phyloP scores from a whole-genome alignment of 1,139 yeast genomes.

The Maudiozyma humilis region DNA sequence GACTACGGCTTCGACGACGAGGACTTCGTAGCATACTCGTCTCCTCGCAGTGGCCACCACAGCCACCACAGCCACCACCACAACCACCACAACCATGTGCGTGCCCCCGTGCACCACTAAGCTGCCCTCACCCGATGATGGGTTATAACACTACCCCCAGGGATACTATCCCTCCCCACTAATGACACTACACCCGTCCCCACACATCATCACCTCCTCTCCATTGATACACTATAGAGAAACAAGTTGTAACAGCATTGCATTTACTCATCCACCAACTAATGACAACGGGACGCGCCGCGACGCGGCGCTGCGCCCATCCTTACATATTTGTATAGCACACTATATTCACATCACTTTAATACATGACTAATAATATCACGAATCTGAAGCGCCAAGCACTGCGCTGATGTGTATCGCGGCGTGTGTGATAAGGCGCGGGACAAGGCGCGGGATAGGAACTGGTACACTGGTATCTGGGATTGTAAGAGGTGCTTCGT shows the following conservation, averaged over 20 bases:
- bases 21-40: neutral
- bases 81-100: constrained; percentile 1
- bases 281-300: neutral
- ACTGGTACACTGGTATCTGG: too few relatives aligned
- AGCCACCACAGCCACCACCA: neutral
- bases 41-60: neutral
- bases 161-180: neutral
- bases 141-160: neutral
- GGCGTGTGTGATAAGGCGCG: too few relatives aligned
- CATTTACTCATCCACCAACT: neutral
- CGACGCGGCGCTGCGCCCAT: neutral
- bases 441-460: too few relatives aligned
- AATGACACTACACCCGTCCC: neutral
- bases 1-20: neutral
- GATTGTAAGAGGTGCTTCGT: too few relatives aligned
- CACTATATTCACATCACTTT: neutral
- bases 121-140: neutral
- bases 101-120: constrained; percentile 1
- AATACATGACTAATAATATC: neutral
- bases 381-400: too few relatives aligned
- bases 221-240: neutral
- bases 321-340: neutral
- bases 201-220: neutral
- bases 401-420: too few relatives aligned
- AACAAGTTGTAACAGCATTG: neutral